Evolutionary conservation across 1,284 basidiomycete genomes (phyloP).

Genomic region (Cryptococcus wingfieldii): DNA sequence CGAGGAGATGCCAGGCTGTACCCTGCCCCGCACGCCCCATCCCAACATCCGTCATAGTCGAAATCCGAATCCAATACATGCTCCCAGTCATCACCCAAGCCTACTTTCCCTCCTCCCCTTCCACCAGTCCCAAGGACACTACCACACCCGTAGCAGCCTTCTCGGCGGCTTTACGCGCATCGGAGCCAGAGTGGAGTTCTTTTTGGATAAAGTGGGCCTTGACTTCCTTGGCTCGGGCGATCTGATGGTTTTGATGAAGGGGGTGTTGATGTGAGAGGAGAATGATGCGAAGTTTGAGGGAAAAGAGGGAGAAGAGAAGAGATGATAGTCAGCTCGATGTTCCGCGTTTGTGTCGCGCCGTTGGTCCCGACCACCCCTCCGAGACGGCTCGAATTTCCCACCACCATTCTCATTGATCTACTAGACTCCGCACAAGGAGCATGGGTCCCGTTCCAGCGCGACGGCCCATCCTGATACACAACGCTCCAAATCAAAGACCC

Average conservation of each 20-base stretch:
- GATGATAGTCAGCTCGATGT: neutral
- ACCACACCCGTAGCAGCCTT: slow-evolving; percentile 69
- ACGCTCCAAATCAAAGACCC: too few species aligned
- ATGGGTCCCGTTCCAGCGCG: too few species aligned
- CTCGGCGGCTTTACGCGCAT: slow-evolving; percentile 67
- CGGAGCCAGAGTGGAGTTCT: slow-evolving; percentile 61
- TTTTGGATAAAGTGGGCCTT: slow-evolving; percentile 69
- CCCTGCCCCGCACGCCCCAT: neutral
- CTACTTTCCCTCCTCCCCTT: slow-evolving; percentile 51
- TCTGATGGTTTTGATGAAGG: slow-evolving; percentile 49
- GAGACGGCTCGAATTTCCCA: neutral
- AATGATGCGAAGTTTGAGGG: neutral
- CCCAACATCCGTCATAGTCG: neutral
- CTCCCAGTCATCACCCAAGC: neutral
- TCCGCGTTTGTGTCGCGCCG: neutral
- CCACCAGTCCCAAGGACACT: slow-evolving; percentile 68
- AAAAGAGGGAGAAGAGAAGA: neutral
- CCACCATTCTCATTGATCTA: too few species aligned
- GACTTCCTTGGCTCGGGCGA: slow-evolving; percentile 66
- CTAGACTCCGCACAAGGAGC: too few species aligned
- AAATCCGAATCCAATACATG: slow-evolving; percentile 7
- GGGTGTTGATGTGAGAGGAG: neutral
- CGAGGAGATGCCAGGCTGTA: too few species aligned
- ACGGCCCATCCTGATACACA: too few species aligned
- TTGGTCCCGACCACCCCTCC: neutral